Evolutionary conservation across 352 stramenopile genomes (phyloP).

Genomic region (Pilasporangium apinafurcum): DNA sequence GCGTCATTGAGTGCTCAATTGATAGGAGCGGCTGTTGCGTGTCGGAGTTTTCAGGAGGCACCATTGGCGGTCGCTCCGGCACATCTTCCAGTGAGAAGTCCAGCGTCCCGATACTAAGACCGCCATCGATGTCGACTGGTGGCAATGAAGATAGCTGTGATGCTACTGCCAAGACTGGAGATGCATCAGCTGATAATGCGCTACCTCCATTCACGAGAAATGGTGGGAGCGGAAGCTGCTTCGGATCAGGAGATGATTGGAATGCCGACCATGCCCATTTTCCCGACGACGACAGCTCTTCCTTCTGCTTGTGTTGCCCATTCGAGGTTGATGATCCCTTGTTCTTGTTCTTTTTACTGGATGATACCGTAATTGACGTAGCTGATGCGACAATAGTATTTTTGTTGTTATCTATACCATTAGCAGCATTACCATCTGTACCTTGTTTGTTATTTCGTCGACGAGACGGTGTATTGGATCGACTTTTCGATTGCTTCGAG

Average conservation of each 20-base stretch:
- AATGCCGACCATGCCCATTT: slow-evolving; percentile 85
- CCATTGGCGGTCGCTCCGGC: slow-evolving; percentile 17
- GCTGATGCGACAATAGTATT: too few relatives aligned
- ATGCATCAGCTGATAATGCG: slow-evolving; percentile 11
- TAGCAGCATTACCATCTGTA: background rate
- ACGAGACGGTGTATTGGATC: slow-evolving; percentile 30
- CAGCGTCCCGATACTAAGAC: too few relatives aligned
- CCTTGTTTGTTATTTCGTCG: slow-evolving; percentile 32
- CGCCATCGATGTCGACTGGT: slow-evolving; percentile 14
- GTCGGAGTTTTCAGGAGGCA: slow-evolving; percentile 8
- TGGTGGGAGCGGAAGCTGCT: slow-evolving; percentile 64
- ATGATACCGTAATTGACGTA: too few relatives aligned
- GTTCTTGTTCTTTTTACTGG: slow-evolving; percentile 28
- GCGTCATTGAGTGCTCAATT: slow-evolving; percentile 71
- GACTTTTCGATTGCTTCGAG: slow-evolving; percentile 29
- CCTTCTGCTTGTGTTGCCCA: slow-evolving; percentile 34
- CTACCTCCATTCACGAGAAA: too few relatives aligned
- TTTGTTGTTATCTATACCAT: slow-evolving; percentile 4
- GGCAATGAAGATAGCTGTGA: too few relatives aligned
- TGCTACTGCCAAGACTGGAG: too few relatives aligned
- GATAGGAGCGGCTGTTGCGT: slow-evolving; percentile 21
- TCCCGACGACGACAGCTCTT: slow-evolving; percentile 41
- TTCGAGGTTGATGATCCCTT: slow-evolving; percentile 15
- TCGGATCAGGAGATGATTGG: slow-evolving; percentile 72
- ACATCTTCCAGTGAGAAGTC: background rate